Conservation (phyloP, 768 basidiomycete species). For the Mycena polygramma region DNA sequence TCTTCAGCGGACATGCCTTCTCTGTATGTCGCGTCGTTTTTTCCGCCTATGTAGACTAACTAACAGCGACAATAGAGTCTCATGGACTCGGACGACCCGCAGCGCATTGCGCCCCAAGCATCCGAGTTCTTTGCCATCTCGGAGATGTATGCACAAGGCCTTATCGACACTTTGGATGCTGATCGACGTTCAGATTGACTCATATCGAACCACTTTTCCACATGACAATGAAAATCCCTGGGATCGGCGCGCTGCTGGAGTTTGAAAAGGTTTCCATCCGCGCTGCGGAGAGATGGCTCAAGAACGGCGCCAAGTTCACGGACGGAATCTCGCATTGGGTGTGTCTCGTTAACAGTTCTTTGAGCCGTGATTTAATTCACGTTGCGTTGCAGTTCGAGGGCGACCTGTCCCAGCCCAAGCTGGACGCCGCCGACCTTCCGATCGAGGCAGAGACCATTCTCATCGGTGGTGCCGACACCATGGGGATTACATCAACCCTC, state of each 20-base stretch:
- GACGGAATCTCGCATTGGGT: conserved; percentile 30
- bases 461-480: background rate
- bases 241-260: background rate
- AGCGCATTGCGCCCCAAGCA: background rate
- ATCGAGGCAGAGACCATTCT: conserved; percentile 23
- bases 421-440: background rate
- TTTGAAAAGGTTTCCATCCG: conserved; percentile 12
- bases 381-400: background rate
- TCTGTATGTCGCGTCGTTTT: background rate
- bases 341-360: background rate
- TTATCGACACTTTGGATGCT: background rate
- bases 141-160: conserved; percentile 6
- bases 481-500: too few relatives aligned
- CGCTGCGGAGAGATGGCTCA: conserved; percentile 8
- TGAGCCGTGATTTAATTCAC: background rate
- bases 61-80: conserved; percentile 3
- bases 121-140: background rate
- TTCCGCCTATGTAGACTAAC: background rate
- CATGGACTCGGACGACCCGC: conserved; percentile 17
- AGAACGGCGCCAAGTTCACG: conserved; percentile 11
- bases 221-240: conserved; percentile 2
- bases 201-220: conserved; percentile 27
- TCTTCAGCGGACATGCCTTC: conserved; percentile 28
- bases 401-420: conserved; percentile 3
- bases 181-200: background rate